Conservation (phyloP, 2,329 filamentous ascomycete species). For the Fusarium ramigenum region DNA sequence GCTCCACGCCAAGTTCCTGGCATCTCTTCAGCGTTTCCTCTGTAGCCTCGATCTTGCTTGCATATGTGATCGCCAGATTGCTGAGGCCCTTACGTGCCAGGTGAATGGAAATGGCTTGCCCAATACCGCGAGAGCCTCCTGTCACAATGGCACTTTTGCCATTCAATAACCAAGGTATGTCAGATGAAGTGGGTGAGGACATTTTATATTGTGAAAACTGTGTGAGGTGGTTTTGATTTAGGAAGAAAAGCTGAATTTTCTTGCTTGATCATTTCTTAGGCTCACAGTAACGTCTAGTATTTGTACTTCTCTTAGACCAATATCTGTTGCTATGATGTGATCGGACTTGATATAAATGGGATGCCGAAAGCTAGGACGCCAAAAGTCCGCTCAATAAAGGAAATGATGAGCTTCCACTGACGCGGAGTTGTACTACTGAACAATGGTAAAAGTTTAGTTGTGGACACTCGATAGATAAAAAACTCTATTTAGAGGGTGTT, state of each 20-base stretch:
- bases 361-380: not conserved
- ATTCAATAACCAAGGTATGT: not conserved
- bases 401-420: not conserved
- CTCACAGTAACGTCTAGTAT: accelerated
- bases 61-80: not conserved
- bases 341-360: not conserved
- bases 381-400: not conserved
- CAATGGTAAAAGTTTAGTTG: not conserved
- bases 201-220: not conserved
- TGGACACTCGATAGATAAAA: not conserved
- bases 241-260: not conserved
- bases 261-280: not conserved
- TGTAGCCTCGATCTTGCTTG: not conserved
- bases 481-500: not conserved
- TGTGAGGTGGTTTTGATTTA: not conserved
- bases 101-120: not conserved
- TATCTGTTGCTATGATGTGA: not conserved
- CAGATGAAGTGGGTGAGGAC: not conserved
- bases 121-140: not conserved
- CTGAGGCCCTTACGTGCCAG: not conserved
- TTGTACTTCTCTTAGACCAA: not conserved
- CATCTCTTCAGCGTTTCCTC: not conserved
- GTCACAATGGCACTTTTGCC: not conserved
- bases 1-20: not conserved
- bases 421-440: not conserved